Conservation (phyloP, 306 rosid genomes). For the Lathyrus sativus region DNA sequence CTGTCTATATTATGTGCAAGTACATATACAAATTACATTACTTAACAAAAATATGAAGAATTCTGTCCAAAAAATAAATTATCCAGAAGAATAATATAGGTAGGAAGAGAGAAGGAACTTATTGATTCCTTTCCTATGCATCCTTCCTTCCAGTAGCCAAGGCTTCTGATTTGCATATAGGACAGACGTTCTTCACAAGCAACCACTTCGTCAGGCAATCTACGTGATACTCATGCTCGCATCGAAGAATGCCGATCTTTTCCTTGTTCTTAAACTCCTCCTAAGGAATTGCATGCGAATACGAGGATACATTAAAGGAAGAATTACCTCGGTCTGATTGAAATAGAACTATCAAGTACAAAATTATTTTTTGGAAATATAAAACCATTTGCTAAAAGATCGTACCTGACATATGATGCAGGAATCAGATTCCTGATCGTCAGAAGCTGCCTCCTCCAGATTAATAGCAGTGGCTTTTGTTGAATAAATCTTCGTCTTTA, state of each 20-base stretch:
- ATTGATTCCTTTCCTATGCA: conserved; percentile 44
- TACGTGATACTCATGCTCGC: conserved; percentile 91
- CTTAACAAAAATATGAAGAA: conserved; percentile 48
- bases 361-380: conserved; percentile 1
- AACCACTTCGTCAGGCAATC: conserved; percentile 85
- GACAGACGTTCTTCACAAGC: conserved; percentile 84
- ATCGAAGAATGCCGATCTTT: conserved; percentile 69
- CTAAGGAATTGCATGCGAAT: conserved; percentile 45
- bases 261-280: conserved; percentile 74
- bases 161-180: conserved; percentile 96
- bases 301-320: conserved; percentile 3
- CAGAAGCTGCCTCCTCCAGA: conserved; percentile 57
- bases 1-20: conserved; percentile 61
- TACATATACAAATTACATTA: conserved; percentile 62
- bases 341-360: neutral
- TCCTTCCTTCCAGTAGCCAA: conserved; percentile 47
- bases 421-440: conserved; percentile 61
- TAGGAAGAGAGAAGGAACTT: conserved; percentile 33
- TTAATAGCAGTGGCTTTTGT: conserved; percentile 40
- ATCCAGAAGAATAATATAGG: conserved; percentile 27
- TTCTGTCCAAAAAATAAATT: conserved; percentile 45
- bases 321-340: conserved; percentile 8
- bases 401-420: conserved; percentile 95
- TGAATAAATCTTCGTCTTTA: conserved; percentile 57
- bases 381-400: conserved; percentile 11